phyloP scores from a whole-genome alignment of 164 flowering plant genomes.

The Nelumbo lutea region DNA sequence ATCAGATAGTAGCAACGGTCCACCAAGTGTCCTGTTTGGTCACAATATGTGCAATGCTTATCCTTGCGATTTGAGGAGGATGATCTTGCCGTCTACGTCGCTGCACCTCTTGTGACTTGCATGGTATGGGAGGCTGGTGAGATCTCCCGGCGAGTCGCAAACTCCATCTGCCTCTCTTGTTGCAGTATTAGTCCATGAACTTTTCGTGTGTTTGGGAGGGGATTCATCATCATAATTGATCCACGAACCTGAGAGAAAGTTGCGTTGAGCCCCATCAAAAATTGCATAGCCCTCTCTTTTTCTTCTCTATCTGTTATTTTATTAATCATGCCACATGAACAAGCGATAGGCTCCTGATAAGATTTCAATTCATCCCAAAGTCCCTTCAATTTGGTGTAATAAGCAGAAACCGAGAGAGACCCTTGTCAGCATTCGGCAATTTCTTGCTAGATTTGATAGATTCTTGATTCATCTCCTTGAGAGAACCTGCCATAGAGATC shows the following conservation, averaged over 20 bases:
- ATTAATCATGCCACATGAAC: not conserved
- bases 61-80: not conserved
- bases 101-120: not conserved
- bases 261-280: not conserved
- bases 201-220: not conserved
- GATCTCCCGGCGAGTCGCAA: not conserved
- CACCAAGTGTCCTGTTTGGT: not conserved
- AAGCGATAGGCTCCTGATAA: not conserved
- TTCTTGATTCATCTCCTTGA: not conserved
- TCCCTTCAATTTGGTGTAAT: not conserved
- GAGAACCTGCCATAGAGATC: not conserved
- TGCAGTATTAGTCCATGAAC: not conserved
- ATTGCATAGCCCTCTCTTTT: too few species aligned
- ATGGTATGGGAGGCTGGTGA: not conserved
- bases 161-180: not conserved
- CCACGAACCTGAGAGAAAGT: not conserved
- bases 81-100: not conserved
- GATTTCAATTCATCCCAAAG: not conserved
- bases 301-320: not conserved
- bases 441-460: not conserved
- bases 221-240: not conserved
- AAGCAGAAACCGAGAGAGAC: not conserved
- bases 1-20: not conserved
- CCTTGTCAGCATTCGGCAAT: not conserved
- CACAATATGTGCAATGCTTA: not conserved